These are phyloP conservation scores for Cinnamomum micranthum DNA, from an alignment of 164 flowering plant genomes.

Conservation along the genomic window DNA sequence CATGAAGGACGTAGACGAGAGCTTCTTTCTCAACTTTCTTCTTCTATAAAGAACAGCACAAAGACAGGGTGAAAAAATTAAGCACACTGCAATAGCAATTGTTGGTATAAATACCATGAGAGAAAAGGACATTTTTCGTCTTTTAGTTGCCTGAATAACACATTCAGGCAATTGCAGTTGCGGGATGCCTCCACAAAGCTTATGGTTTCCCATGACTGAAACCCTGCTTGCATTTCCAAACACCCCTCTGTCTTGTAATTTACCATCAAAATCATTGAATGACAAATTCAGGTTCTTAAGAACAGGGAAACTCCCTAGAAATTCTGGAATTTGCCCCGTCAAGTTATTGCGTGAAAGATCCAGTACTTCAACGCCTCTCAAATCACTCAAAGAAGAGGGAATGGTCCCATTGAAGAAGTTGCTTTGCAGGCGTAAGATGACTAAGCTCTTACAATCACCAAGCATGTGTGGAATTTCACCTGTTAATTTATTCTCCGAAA, in stretches of 20 bases:
- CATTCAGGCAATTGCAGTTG: background rate
- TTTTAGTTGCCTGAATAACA: background rate
- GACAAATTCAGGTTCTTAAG: slow-evolving; percentile 28
- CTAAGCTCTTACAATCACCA: slow-evolving; percentile 12
- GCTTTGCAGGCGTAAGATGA: slow-evolving; percentile 5
- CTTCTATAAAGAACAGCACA: background rate
- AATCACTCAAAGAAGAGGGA: slow-evolving; percentile 11
- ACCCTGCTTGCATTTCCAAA: slow-evolving; percentile 1
- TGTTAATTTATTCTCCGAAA: slow-evolving; percentile 26
- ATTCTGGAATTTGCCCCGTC: slow-evolving; percentile 16
- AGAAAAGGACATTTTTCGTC: background rate
- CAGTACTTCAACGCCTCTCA: slow-evolving; percentile 9
- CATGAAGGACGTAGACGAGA: background rate
- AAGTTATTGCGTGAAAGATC: slow-evolving; percentile 19
- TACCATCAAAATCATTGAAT: slow-evolving; percentile 20
- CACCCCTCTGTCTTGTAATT: background rate
- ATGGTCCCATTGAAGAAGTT: slow-evolving; percentile 30
- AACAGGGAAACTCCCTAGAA: background rate
- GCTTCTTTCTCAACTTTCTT: slow-evolving; percentile 1
- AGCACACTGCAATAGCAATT: background rate
- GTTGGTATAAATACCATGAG: background rate
- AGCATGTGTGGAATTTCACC: slow-evolving; percentile 30
- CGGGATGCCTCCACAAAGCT: slow-evolving; percentile 4
- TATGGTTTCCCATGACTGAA: slow-evolving; percentile 2
- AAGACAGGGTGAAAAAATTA: background rate